These are phyloP conservation scores for Moesziomyces antarcticus DNA, from an alignment of 1,284 basidiomycete genomes.

Conservation along the genomic window DNA sequence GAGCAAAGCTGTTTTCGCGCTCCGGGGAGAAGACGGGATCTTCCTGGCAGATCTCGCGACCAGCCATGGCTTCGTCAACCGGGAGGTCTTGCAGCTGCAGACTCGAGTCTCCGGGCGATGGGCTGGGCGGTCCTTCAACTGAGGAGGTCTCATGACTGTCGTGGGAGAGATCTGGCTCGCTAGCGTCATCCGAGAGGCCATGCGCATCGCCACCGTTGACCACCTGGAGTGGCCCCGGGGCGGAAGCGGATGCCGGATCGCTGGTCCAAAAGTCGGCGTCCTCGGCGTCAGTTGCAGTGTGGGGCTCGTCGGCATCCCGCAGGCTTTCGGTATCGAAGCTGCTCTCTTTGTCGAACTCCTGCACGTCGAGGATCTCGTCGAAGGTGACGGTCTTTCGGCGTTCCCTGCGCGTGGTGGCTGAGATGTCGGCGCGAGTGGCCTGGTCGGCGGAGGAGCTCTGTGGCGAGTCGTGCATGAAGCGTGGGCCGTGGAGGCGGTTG, in stretches of 20 bases:
- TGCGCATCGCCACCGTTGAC: slow-evolving; percentile 33
- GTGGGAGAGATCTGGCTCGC: slow-evolving; percentile 28
- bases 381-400: slow-evolving; percentile 80
- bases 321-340: slow-evolving; percentile 57
- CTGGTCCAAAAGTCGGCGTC: slow-evolving; percentile 34
- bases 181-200: slow-evolving; percentile 8
- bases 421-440: neutral
- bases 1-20: slow-evolving; percentile 41
- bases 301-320: slow-evolving; percentile 20
- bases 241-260: neutral
- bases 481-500: slow-evolving; percentile 81
- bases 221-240: slow-evolving; percentile 26
- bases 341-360: slow-evolving; percentile 72
- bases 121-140: slow-evolving; percentile 50
- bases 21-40: slow-evolving; percentile 23
- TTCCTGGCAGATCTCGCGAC: slow-evolving; percentile 8
- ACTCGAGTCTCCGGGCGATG: slow-evolving; percentile 7
- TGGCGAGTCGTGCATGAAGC: slow-evolving; percentile 31
- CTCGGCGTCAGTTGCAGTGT: slow-evolving; percentile 4
- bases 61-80: slow-evolving; percentile 21
- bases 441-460: slow-evolving; percentile 4
- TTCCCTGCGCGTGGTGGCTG: slow-evolving; percentile 26
- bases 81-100: slow-evolving; percentile 28
- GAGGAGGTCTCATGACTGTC: slow-evolving; percentile 53
- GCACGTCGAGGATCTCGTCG: slow-evolving; percentile 83